Base-by-base conservation (phyloP, 2,329 filamentous ascomycete genomes). In the Chrysoporthe deuterocubensis region DNA sequence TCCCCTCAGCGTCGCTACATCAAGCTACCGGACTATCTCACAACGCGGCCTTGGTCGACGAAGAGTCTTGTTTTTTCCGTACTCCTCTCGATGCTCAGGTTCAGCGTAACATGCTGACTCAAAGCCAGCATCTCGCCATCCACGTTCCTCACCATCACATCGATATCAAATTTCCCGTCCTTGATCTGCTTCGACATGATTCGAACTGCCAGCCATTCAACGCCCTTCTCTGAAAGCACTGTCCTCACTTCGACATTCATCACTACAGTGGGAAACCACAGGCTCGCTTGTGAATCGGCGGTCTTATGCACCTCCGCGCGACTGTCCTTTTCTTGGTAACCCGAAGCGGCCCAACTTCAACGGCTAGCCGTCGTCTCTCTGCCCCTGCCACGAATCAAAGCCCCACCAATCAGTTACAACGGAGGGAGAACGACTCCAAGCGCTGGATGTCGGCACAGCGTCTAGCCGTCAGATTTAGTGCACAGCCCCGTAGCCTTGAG, bases 241-340 rank as follows among this genome's bases (percentile, higher is more conserved):
- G 90, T 92, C 81, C 95, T 96, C 50, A 94, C 81, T 70, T 96
- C 92, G 32, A 96, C 74, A 75, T 92, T 93, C 75, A 96, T 78
- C 21, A 89, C 80, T 1, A 96, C 78, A 0, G 92, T 96, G 0
- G 92, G 92, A 75, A 92, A 93, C 92, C 91, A 94, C 57, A 59
- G n/a, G 3, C 26, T n/a, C 14, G 26, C 26, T 1, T 1, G 26
- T 26, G 26, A 26, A 1, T 26, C 26, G 2, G 26, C 26, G 1
- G 26, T 26, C 1, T 26, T 26, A 26, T 26, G 26, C 26, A 26
- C 26, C 26, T 59, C 21, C 21, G 37, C 37, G 26, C 16, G 2
- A 32, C 52, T 13, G 34, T 34, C 32, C 6, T 21, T 18, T 7
- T 44, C 63, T 14, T 32, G 5, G n/a, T n/a, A n/a, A n/a, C n/a